phyloP scores from a whole-genome alignment of 225 moss, liverwort and hornwort species.

The Climacium dendroides region DNA sequence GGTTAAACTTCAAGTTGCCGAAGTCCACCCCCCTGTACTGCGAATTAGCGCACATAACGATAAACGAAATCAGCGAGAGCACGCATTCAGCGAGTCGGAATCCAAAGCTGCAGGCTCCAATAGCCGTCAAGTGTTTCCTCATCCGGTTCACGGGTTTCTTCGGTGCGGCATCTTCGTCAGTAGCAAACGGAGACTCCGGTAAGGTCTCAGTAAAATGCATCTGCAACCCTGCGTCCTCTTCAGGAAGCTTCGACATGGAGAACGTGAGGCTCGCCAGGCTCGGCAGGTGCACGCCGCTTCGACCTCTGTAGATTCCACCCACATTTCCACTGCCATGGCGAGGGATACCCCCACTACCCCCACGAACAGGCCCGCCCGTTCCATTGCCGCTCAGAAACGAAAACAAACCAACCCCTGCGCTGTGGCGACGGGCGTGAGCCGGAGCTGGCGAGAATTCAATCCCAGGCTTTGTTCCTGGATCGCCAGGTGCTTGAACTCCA shows the following conservation, averaged over 20 bases:
- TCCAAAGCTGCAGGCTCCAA: conserved; percentile 35
- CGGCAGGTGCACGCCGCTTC: conserved; percentile 19
- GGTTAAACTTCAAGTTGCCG: conserved; percentile 23
- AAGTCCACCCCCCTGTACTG: not conserved
- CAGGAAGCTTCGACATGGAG: conserved; percentile 4
- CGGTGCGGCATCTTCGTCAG: not conserved
- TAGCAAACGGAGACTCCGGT: not conserved
- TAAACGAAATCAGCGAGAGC: conserved; percentile 15
- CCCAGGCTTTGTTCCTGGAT: not conserved
- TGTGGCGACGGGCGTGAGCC: not conserved
- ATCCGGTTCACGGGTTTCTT: not conserved
- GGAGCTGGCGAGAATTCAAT: conserved; percentile 16
- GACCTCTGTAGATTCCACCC: conserved; percentile 1
- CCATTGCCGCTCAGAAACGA: not conserved
- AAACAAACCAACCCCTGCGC: not conserved
- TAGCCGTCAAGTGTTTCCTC: conserved; percentile 22
- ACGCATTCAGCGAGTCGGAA: conserved; percentile 32
- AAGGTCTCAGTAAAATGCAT: conserved; percentile 17
- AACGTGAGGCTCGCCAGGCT: conserved; percentile 17
- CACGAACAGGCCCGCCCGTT: not conserved
- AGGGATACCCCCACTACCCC: not conserved
- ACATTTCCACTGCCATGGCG: not conserved
- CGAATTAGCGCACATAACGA: conserved; percentile 33
- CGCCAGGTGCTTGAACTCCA: not conserved
- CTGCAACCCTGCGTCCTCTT: conserved; percentile 31